Percentiles rank a stretch among this genome's conserved stretches.
Conservation (phyloP, 108 stramenopile species). For the Skeletonema menzelii region DNA sequence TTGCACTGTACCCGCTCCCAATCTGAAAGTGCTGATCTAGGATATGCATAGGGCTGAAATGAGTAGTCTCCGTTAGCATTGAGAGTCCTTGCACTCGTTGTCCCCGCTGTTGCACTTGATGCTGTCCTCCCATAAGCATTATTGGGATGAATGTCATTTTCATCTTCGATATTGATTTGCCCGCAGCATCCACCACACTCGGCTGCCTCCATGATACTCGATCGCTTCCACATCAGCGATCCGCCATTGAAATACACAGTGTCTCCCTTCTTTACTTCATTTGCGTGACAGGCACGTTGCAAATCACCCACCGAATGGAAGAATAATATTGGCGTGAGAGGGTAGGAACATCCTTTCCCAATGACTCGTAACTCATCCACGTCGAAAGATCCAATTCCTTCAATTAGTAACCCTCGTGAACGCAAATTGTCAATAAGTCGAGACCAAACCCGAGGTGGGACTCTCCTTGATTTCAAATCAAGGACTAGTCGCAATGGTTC, state of each 20-base stretch:
- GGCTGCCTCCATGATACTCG: conserved; percentile 45
- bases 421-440: conserved; percentile 47
- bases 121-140: background rate
- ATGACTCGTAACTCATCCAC: conserved; percentile 54
- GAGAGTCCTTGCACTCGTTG: background rate
- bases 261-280: conserved; percentile 59
- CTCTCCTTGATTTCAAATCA: conserved; percentile 55
- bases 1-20: conserved; percentile 48
- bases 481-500: conserved; percentile 52
- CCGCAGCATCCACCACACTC: conserved; percentile 41
- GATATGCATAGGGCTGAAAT: conserved; percentile 60
- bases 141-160: background rate
- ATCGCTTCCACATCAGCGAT: conserved; percentile 55
- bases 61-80: conserved; percentile 28
- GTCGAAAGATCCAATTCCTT: conserved; percentile 61
- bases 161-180: conserved; percentile 20
- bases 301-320: conserved; percentile 72
- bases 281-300: conserved; percentile 60
- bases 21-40: conserved; percentile 34
- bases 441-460: conserved; percentile 62
- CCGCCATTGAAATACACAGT: conserved; percentile 67
- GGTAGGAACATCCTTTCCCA: conserved; percentile 35
- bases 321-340: conserved; percentile 47
- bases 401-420: conserved; percentile 47
- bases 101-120: conserved; percentile 2